These are phyloP conservation scores for Parmales sp. DNA, from an alignment of 108 stramenopile genomes.

Conservation along the genomic window DNA sequence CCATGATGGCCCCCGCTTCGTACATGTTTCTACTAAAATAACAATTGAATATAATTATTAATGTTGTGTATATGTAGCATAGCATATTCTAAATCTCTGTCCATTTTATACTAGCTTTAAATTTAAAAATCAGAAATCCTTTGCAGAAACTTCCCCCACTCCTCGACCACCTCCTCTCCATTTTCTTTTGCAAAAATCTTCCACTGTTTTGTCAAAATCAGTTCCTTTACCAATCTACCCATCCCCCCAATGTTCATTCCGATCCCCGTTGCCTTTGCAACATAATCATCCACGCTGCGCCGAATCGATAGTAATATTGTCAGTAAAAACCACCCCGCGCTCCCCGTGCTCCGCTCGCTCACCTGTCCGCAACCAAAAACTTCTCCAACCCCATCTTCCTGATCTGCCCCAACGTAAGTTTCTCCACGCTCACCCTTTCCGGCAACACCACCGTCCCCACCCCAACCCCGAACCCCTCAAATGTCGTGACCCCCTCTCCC, in stretches of 20 bases:
- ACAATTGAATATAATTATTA: no score
- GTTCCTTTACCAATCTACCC: neutral
- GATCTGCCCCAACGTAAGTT: neutral
- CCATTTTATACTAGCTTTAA: no score
- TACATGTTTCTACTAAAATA: no score
- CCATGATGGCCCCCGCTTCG: no score
- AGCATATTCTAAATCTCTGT: no score
- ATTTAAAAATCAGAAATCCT: no score
- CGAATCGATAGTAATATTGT: no score
- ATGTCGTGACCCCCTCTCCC: constrained; percentile 33
- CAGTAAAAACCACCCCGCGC: no score
- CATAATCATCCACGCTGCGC: neutral
- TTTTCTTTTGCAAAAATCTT: neutral
- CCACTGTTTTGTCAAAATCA: neutral
- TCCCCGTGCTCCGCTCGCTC: no score
- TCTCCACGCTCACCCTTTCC: neutral
- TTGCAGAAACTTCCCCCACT: no score
- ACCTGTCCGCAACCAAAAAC: neutral
- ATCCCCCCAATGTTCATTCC: neutral
- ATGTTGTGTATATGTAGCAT: no score
- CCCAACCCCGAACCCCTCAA: constrained; percentile 27
- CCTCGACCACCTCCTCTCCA: neutral
- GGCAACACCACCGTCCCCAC: constrained; percentile 23
- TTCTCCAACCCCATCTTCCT: neutral
- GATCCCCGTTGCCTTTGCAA: neutral